Percentiles rank a stretch among this genome's conserved stretches.
phyloP scores from a whole-genome alignment of 2,329 filamentous ascomycete species.

The Thelonectria blattea region DNA sequence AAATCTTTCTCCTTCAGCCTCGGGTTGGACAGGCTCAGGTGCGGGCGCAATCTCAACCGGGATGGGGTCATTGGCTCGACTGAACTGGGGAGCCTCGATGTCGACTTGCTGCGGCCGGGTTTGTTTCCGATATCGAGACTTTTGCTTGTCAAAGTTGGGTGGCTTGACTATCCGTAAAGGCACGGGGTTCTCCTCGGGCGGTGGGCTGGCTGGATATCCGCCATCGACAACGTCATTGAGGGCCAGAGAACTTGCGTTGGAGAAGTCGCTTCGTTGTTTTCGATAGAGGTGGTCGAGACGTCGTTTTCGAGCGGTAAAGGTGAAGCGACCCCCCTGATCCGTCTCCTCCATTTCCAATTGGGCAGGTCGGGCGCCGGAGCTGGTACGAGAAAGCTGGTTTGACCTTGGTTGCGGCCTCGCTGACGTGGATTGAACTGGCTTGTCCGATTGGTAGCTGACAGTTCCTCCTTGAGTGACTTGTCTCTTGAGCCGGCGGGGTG shows the following conservation, averaged over 20 bases:
- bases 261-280: conserved; percentile 41
- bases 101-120: conserved; percentile 54
- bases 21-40: conserved; percentile 16
- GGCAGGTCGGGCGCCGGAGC: conserved; percentile 52
- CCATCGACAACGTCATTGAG: conserved; percentile 25
- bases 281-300: conserved; percentile 62
- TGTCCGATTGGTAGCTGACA: conserved; percentile 34
- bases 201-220: conserved; percentile 29
- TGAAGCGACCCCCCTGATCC: conserved; percentile 42
- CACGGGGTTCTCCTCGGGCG: conserved; percentile 33
- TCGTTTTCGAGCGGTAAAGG: conserved; percentile 59
- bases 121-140: conserved; percentile 51
- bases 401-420: conserved; percentile 7
- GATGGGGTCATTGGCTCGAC: conserved; percentile 60
- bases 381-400: conserved; percentile 17
- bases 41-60: conserved; percentile 21
- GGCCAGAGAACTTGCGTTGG: conserved; percentile 26
- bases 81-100: conserved; percentile 57
- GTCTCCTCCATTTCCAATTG: conserved; percentile 59
- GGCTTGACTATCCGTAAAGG: conserved; percentile 29
- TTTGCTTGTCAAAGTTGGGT: conserved; percentile 16
- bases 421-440: not conserved
- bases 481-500: conserved; percentile 40
- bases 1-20: conserved; percentile 44
- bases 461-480: conserved; percentile 37